These are phyloP conservation scores for Pestalotiopsis sp. DNA, from an alignment of 2,329 filamentous ascomycete species.

Conservation along the genomic window DNA sequence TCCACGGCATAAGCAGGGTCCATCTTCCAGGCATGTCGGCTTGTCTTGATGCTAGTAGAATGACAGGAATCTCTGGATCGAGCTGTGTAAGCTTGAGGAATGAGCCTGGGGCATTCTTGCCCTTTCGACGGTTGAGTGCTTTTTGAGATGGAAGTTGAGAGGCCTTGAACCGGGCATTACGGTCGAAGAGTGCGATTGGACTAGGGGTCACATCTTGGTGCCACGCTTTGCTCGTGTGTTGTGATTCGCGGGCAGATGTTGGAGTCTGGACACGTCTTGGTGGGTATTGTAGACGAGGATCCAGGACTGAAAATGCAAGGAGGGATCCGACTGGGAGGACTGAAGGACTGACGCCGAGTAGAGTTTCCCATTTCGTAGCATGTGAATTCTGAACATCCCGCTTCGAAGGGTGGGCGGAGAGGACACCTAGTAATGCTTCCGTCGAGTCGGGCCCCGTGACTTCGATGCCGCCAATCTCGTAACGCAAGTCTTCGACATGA, in stretches of 20 bases:
- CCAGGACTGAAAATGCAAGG: conserved; percentile 72
- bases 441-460: conserved; percentile 72
- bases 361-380: conserved; percentile 50
- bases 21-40: conserved; percentile 64
- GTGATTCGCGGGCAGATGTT: conserved; percentile 33
- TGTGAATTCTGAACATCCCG: conserved; percentile 40
- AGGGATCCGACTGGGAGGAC: conserved; percentile 71
- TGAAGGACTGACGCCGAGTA: conserved; percentile 64
- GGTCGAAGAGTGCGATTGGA: conserved; percentile 66
- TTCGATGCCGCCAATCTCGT: conserved; percentile 65
- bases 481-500: conserved; percentile 69
- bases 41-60: conserved; percentile 66
- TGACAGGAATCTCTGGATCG: conserved; percentile 79
- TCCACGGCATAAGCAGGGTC: conserved; percentile 89
- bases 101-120: conserved; percentile 62
- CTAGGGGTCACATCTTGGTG: conserved; percentile 58
- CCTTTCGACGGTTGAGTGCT: conserved; percentile 76
- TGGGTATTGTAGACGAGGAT: conserved; percentile 81
- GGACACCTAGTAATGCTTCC: conserved; percentile 72
- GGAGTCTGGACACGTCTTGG: conserved; percentile 54
- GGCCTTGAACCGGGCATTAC: conserved; percentile 65
- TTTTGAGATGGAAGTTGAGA: conserved; percentile 74
- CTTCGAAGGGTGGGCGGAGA: conserved; percentile 54
- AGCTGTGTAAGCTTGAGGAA: conserved; percentile 56
- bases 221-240: conserved; percentile 35